Base-by-base conservation (phyloP, 2,329 filamentous ascomycete genomes). In the Xylariaceae sp. region DNA sequence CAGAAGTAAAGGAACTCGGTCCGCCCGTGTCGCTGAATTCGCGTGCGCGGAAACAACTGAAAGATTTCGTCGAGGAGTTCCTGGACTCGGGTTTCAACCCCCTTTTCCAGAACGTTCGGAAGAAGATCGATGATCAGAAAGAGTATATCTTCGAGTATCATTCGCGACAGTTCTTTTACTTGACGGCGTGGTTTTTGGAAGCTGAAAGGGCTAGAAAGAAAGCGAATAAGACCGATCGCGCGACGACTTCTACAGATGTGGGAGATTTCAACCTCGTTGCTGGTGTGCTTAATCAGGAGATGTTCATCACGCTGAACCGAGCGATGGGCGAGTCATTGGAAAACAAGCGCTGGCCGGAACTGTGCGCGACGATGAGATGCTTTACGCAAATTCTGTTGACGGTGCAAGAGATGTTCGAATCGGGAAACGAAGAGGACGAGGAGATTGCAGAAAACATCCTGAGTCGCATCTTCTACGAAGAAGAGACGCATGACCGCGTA, bases 371-470 rank as follows among this genome's bases (percentile, higher is more conserved):
- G 52, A 94, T 97, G 86, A 87, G 90, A 57, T 97, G 92, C 71
- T 96, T 97, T 71, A 97, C 92, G 0, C 92, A 97, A 71, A 94
- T 97, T 65, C 79, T 96, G 17, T 81, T 96, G 30, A 96, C 92
- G 0, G 88, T 97, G 1, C 92, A 96, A 69, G 90, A 95, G 62
- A 97, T 99, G 92, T 80, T 87, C 1, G 85, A 89, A 51, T 94
- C 90, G 1, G 82, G 84, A 0, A 82, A 90, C 35, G 92, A 97
- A 63, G 92, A 97, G n/a, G 90, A 99, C 66, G 89, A 96, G 70
- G 94, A 97, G 68, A 97, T 99, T 72, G 93, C 94, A 0, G 93
- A 99, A 72, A 99, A 99, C 67, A 97, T 96, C 10, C 85, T 96
- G 55, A 95, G 89, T 68, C 90, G 93, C 62, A 90, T 99, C n/a